Conservation (phyloP, 169 alveolate genomes). For the Plasmodium chabaudi region DNA sequence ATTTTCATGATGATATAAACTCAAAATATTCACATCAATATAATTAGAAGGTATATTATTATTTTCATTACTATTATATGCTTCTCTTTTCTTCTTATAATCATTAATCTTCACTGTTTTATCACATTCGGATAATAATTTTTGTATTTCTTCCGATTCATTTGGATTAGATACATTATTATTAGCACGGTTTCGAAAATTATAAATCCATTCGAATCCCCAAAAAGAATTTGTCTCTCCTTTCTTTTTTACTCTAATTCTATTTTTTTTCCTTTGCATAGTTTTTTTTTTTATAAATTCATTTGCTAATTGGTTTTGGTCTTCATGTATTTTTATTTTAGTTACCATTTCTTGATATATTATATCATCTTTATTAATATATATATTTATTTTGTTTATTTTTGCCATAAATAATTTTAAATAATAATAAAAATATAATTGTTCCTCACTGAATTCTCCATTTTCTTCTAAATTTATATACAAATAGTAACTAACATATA, state of each 20-base stretch:
- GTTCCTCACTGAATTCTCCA: constrained; percentile 42
- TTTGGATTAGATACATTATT: neutral
- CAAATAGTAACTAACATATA: constrained; percentile 55
- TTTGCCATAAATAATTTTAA: constrained; percentile 51
- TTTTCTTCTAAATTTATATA: constrained; percentile 64
- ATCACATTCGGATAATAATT: neutral
- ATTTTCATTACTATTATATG: neutral
- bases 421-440: constrained; percentile 49
- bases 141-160: constrained; percentile 13
- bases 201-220: constrained; percentile 3
- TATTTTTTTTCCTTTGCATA: neutral
- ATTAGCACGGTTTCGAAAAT: constrained; percentile 8
- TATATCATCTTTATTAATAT: constrained; percentile 47
- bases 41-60: constrained; percentile 21
- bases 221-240: neutral
- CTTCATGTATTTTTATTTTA: constrained; percentile 50
- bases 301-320: constrained; percentile 33
- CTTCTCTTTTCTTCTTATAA: neutral
- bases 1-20: constrained; percentile 66
- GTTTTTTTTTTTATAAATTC: constrained; percentile 26
- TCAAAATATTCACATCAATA: constrained; percentile 36
- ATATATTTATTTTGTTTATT: constrained; percentile 53
- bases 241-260: constrained; percentile 3
- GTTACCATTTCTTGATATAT: constrained; percentile 54
- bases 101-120: neutral